A percentile compares a stretch with the other conserved stretches of the same genome.
phyloP scores from a whole-genome alignment of 2,329 filamentous ascomycete species.

The Cladosporium sphaerospermum region DNA sequence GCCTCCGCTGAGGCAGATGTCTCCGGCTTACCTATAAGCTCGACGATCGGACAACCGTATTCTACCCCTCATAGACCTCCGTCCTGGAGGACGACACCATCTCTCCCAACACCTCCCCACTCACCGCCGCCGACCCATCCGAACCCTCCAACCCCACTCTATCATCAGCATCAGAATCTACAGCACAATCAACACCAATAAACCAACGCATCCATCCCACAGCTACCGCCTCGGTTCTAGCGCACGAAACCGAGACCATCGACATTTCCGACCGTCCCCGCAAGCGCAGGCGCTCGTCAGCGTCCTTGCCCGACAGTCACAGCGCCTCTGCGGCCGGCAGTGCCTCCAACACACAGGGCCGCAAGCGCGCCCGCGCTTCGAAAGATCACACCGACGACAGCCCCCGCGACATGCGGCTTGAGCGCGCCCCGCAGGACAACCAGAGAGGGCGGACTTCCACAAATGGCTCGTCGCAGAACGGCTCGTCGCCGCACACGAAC shows the following conservation, averaged over 20 bases:
- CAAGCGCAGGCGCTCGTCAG: constrained; percentile 27
- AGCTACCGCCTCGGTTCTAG: not conserved
- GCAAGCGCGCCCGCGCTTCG: constrained; percentile 38
- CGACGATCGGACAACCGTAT: constrained; percentile 12
- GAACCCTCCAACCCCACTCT: constrained; percentile 17
- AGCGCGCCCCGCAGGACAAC: constrained; percentile 34
- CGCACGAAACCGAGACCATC: constrained; percentile 15
- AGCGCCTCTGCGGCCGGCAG: constrained; percentile 19
- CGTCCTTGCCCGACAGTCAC: constrained; percentile 19
- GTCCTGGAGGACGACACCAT: constrained; percentile 27
- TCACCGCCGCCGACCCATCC: constrained; percentile 29
- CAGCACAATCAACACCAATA: constrained; percentile 20
- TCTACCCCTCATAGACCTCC: constrained; percentile 18
- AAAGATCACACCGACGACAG: constrained; percentile 20
- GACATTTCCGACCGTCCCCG: constrained; percentile 23
- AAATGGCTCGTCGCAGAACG: constrained; percentile 31
- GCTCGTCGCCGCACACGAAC: constrained; percentile 34
- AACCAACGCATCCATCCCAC: constrained; percentile 3
- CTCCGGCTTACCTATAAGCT: constrained; percentile 4
- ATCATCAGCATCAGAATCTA: constrained; percentile 28
- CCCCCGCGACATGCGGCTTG: constrained; percentile 36
- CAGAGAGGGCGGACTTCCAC: constrained; percentile 31
- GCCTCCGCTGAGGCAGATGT: constrained; percentile 8
- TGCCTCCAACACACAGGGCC: constrained; percentile 28
- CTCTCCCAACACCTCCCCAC: constrained; percentile 18